Percentiles rank a stretch among this genome's conserved stretches.
Conservation (phyloP, 148 eudicot genomes). For the Rhododendron mucronatum region DNA sequence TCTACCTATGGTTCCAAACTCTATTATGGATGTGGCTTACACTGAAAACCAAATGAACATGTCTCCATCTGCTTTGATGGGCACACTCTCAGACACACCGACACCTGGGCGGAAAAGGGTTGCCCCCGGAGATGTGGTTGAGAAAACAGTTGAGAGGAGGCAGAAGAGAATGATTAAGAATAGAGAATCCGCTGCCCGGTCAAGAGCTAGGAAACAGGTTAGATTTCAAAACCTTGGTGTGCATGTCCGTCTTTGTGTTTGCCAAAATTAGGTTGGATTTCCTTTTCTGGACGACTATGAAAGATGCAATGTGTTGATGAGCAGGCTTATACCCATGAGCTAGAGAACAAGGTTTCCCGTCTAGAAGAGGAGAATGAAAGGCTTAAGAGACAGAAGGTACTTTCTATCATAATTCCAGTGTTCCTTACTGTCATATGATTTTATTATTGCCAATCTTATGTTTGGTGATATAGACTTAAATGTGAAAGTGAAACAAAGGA, state of each 20-base stretch:
- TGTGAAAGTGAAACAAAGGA: neutral
- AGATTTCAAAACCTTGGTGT: neutral
- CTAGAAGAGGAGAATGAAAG: conserved; percentile 93
- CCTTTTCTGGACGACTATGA: neutral
- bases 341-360: conserved; percentile 85
- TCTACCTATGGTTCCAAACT: conserved; percentile 41
- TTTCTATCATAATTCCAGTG: neutral
- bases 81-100: conserved; percentile 66
- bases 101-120: conserved; percentile 72
- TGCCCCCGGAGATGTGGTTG: conserved; percentile 64
- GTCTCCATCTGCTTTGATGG: conserved; percentile 66
- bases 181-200: conserved; percentile 94
- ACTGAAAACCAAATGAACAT: conserved; percentile 52
- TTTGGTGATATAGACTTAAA: neutral
- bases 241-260: neutral
- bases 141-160: conserved; percentile 90
- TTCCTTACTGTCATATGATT: neutral
- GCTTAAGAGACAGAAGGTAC: conserved; percentile 71
- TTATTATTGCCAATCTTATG: neutral
- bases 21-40: conserved; percentile 45
- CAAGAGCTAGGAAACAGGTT: conserved; percentile 98
- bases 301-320: conserved; percentile 15
- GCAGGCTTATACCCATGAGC: conserved; percentile 95
- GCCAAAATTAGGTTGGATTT: neutral
- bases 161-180: conserved; percentile 98